Percentiles rank a stretch among this genome's conserved stretches.
phyloP scores from a whole-genome alignment of 176 grass and related monocot species.

The Tillandsia fasciculata region DNA sequence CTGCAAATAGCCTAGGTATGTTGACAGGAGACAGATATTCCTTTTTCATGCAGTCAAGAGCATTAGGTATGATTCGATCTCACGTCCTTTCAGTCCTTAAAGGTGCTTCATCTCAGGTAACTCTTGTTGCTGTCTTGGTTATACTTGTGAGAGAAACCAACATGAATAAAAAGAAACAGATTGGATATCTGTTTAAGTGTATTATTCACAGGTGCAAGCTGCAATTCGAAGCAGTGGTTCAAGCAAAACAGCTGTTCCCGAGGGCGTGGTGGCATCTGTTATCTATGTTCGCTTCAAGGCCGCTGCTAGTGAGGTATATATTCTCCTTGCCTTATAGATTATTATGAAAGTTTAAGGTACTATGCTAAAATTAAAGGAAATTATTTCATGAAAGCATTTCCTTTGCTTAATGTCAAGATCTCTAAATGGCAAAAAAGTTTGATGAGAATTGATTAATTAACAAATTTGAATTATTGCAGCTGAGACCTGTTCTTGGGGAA shows the following conservation, averaged over 20 bases:
- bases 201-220: conserved; percentile 63
- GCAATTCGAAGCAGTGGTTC: conserved; percentile 66
- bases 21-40: conserved; percentile 11
- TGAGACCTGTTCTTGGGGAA: conserved; percentile 82
- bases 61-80: conserved; percentile 88
- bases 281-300: conserved; percentile 99
- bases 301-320: conserved; percentile 79
- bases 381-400: neutral
- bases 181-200: neutral
- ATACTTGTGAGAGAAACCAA: conserved; percentile 5
- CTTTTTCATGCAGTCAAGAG: conserved; percentile 54
- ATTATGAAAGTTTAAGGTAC: neutral
- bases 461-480: conserved; percentile 30
- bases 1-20: too few relatives aligned
- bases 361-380: neutral
- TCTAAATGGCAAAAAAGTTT: neutral
- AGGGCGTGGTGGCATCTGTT: conserved; percentile 89
- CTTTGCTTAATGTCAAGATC: neutral
- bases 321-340: neutral
- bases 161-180: conserved; percentile 9
- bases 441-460: neutral
- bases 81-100: conserved; percentile 96
- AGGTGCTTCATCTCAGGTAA: conserved; percentile 83
- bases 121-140: conserved; percentile 26
- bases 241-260: conserved; percentile 58